Percentiles rank a stretch among this genome's conserved stretches.
Evolutionary conservation across 1,284 basidiomycete species (phyloP).

Genomic region (Golubevia pallescens): DNA sequence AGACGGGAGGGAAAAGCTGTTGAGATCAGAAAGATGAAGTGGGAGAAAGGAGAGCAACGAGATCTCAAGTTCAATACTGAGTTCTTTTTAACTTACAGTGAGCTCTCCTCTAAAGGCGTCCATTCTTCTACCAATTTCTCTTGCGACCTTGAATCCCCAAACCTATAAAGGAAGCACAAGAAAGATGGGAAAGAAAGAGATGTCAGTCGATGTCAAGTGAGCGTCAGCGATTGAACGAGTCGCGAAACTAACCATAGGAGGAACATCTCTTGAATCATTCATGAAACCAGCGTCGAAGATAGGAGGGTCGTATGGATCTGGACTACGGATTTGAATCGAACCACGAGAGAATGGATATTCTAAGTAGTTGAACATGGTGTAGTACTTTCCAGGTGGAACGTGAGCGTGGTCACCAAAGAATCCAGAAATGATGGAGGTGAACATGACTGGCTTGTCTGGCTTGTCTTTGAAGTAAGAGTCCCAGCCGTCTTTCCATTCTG

Average conservation of each 20-base stretch:
- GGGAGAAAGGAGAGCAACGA: no score
- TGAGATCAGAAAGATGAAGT: no score
- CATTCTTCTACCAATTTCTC: conserved; percentile 72
- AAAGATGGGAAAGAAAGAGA: no score
- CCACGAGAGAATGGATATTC: conserved; percentile 34
- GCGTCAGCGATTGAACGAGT: no score
- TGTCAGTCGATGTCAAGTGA: no score
- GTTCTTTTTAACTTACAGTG: not conserved
- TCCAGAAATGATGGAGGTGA: conserved; percentile 52
- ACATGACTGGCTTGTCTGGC: conserved; percentile 69
- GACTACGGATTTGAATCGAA: conserved; percentile 33
- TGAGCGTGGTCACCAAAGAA: conserved; percentile 17
- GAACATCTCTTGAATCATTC: conserved; percentile 67
- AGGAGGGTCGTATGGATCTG: conserved; percentile 34
- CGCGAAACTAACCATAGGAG: no score
- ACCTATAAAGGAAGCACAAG: not conserved
- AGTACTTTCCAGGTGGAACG: conserved; percentile 14
- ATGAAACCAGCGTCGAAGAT: conserved; percentile 39
- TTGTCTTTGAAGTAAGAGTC: conserved; percentile 66
- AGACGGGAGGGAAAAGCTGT: no score
- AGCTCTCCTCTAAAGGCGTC: conserved; percentile 70
- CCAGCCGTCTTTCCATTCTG: conserved; percentile 68
- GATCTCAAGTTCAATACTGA: no score
- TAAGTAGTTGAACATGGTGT: conserved; percentile 7
- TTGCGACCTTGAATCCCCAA: conserved; percentile 70